Conservation (phyloP, 2,329 filamentous ascomycete species). For the Eurotiales sp. region DNA sequence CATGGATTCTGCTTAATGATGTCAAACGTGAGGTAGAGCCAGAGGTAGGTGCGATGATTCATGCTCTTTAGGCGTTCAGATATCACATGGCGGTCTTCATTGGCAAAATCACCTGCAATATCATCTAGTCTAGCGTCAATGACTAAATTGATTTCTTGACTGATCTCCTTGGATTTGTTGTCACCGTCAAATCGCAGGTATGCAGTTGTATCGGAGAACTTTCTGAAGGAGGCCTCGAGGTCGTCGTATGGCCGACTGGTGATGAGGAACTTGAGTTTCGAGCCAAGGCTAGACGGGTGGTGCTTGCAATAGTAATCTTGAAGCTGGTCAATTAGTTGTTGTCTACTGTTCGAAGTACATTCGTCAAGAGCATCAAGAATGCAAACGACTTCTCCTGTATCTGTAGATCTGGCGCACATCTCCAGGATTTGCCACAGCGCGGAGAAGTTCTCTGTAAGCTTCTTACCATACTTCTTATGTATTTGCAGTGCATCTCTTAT, state of each 20-base stretch:
- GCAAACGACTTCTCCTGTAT: conserved; percentile 24
- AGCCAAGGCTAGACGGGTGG: not conserved
- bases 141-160: conserved; percentile 18
- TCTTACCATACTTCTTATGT: not conserved
- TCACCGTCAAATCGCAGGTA: conserved; percentile 13
- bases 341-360: conserved; percentile 21
- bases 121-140: conserved; percentile 12
- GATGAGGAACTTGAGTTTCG: conserved; percentile 30
- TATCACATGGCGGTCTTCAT: not conserved
- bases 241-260: conserved; percentile 11
- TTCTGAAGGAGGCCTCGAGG: not conserved
- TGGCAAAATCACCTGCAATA: conserved; percentile 15
- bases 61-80: conserved; percentile 24
- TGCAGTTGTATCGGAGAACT: not conserved
- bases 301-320: not conserved
- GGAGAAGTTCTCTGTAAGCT: not conserved
- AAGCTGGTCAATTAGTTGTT: conserved; percentile 13
- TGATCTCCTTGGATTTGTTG: conserved; percentile 8
- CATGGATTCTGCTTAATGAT: not conserved
- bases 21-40: conserved; percentile 31
- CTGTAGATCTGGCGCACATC: not conserved
- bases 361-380: conserved; percentile 40
- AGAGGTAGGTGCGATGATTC: conserved; percentile 35
- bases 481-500: not conserved
- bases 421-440: not conserved